Percentiles rank a stretch among this genome's conserved stretches.
phyloP scores from a whole-genome alignment of 257 asterid genomes.

The Nyctanthes arbortristis region DNA sequence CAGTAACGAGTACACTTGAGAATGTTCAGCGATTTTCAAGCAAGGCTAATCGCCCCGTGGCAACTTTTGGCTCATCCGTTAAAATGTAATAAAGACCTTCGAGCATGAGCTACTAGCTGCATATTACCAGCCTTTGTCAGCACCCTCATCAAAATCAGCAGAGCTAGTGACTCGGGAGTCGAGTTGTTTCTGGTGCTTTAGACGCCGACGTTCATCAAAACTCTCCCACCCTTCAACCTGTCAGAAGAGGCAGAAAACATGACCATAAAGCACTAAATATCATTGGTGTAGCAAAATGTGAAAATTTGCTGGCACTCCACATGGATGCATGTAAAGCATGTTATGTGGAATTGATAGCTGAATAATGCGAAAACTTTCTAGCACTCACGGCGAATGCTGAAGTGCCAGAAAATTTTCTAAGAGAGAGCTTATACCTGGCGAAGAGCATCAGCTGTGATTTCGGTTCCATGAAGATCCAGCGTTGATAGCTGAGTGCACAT shows the following conservation, averaged over 20 bases:
- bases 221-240: conserved; percentile 94
- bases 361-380: no score
- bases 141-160: conserved; percentile 91
- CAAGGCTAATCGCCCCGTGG: not conserved
- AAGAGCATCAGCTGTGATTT: conserved; percentile 77
- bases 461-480: conserved; percentile 87
- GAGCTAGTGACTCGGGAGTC: conserved; percentile 75
- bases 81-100: conserved; percentile 1
- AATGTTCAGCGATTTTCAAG: not conserved
- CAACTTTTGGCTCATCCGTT: not conserved
- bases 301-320: no score
- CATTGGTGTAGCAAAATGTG: no score
- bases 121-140: conserved; percentile 62
- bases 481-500: conserved; percentile 69
- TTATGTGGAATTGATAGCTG: no score
- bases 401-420: not conserved
- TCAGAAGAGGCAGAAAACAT: conserved; percentile 2
- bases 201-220: conserved; percentile 75
- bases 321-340: no score
- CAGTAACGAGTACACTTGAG: no score
- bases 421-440: conserved; percentile 54
- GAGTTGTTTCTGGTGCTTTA: conserved; percentile 90
- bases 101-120: not conserved
- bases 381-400: no score
- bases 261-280: not conserved